Conservation (phyloP, 306 rosid species). For the Quercus rubra region DNA sequence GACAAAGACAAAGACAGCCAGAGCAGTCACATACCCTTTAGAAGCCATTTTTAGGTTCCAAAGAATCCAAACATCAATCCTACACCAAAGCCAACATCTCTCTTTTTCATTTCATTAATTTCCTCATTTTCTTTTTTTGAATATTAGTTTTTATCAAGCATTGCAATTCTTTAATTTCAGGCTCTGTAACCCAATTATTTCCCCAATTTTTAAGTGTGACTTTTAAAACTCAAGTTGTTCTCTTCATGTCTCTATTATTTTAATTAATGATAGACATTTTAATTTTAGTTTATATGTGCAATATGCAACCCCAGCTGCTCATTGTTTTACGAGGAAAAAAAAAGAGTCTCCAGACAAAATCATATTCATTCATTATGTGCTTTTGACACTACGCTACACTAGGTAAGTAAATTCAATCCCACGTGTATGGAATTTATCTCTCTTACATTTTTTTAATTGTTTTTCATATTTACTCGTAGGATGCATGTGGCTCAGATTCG, state of each 20-base stretch:
- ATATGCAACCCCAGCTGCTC: background rate
- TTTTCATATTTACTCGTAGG: background rate
- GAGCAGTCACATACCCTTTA: background rate
- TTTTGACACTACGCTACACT: background rate
- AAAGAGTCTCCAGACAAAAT: too few relatives aligned
- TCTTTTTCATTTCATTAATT: background rate
- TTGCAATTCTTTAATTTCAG: background rate
- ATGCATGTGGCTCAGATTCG: constrained; percentile 27
- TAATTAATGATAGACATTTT: background rate
- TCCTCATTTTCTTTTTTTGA: background rate
- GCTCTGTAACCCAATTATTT: background rate
- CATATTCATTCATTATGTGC: background rate
- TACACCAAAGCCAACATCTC: background rate
- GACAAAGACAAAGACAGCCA: background rate
- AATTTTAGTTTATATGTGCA: background rate
- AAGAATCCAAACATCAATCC: constrained; percentile 1
- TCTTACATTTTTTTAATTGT: background rate
- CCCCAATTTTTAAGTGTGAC: background rate
- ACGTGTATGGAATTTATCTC: constrained; percentile 15
- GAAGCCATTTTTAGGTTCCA: background rate
- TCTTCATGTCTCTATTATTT: background rate
- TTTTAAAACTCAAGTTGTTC: background rate
- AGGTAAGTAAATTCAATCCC: constrained; percentile 5
- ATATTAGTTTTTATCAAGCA: background rate
- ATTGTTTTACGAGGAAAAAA: background rate